These are phyloP conservation scores for Fusarium pseudocircinatum DNA, from an alignment of 2,329 filamentous ascomycete species.

Conservation along the genomic window DNA sequence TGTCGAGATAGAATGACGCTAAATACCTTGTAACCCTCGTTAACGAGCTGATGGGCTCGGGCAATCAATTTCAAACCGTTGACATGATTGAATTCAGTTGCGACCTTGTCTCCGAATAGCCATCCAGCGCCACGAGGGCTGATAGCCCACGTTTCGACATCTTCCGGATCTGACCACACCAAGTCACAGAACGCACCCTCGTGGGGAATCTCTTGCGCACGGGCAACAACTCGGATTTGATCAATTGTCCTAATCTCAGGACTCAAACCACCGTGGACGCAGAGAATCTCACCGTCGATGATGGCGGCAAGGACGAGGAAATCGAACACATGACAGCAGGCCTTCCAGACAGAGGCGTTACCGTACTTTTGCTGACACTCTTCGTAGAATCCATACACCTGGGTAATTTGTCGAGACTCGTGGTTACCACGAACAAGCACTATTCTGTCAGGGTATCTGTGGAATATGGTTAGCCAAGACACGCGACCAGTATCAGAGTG, in stretches of 20 bases:
- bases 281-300: slow-evolving; percentile 98
- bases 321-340: slow-evolving; percentile 99
- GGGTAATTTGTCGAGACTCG: slow-evolving; percentile 96
- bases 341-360: slow-evolving; percentile 99
- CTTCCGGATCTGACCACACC: slow-evolving; percentile 98
- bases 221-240: slow-evolving; percentile 98
- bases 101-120: slow-evolving; percentile 96
- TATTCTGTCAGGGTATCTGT: slow-evolving; percentile 91
- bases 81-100: slow-evolving; percentile 96
- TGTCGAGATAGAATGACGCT: not conserved
- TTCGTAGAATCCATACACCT: slow-evolving; percentile 99
- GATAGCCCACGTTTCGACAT: slow-evolving; percentile 95
- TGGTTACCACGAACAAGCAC: slow-evolving; percentile 98
- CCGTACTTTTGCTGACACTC: slow-evolving; percentile 98
- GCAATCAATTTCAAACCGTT: slow-evolving; percentile 96
- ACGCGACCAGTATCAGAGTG: not conserved
- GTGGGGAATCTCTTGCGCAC: slow-evolving; percentile 97
- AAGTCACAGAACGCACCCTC: slow-evolving; percentile 98
- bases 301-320: slow-evolving; percentile 96
- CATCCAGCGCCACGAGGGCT: slow-evolving; percentile 97
- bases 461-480: slow-evolving; percentile 32
- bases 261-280: slow-evolving; percentile 91
- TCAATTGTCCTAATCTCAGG: slow-evolving; percentile 97
- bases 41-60: slow-evolving; percentile 96
- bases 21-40: slow-evolving; percentile 93